phyloP scores from a whole-genome alignment of 768 basidiomycete genomes.

The Suillus bovinus region DNA sequence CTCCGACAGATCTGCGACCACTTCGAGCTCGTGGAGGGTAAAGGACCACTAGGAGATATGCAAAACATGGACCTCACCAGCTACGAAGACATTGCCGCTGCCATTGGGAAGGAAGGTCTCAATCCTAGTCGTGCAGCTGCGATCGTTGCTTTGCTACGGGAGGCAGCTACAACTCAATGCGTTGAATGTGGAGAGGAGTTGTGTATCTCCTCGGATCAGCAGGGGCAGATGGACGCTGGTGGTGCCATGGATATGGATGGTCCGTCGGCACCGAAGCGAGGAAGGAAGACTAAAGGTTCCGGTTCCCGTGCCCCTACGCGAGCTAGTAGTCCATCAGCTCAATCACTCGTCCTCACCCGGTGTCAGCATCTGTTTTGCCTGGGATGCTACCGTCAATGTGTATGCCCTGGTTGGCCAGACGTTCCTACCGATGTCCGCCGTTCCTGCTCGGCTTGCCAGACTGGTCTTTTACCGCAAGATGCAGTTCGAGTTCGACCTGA shows the following conservation, averaged over 20 bases:
- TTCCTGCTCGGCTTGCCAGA: slow-evolving; percentile 79
- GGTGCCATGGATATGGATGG: slow-evolving; percentile 50
- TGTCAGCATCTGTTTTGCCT: slow-evolving; percentile 95
- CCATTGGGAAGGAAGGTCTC: slow-evolving; percentile 79
- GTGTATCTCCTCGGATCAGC: slow-evolving; percentile 46
- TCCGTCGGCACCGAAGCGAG: slow-evolving; percentile 49
- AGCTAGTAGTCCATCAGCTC: slow-evolving; percentile 65
- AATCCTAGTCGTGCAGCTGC: slow-evolving; percentile 71
- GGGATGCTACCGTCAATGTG: slow-evolving; percentile 77
- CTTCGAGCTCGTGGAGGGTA: slow-evolving; percentile 82
- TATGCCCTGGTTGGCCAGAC: slow-evolving; percentile 82
- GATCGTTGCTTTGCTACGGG: slow-evolving; percentile 83
- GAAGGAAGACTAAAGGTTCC: slow-evolving; percentile 53
- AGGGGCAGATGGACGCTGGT: slow-evolving; percentile 36
- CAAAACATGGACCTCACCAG: slow-evolving; percentile 48
- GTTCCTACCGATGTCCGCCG: slow-evolving; percentile 55
- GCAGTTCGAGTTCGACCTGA: slow-evolving; percentile 82
- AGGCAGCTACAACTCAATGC: slow-evolving; percentile 87
- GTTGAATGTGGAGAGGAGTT: slow-evolving; percentile 85
- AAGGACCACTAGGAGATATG: slow-evolving; percentile 46
- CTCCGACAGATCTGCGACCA: slow-evolving; percentile 98
- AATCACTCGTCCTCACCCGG: slow-evolving; percentile 76
- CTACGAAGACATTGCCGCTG: slow-evolving; percentile 79
- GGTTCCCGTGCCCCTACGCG: slow-evolving; percentile 72
- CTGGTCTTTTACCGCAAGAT: slow-evolving; percentile 64